phyloP scores from a whole-genome alignment of 1,284 basidiomycete genomes.

The Ustilago nuda region DNA sequence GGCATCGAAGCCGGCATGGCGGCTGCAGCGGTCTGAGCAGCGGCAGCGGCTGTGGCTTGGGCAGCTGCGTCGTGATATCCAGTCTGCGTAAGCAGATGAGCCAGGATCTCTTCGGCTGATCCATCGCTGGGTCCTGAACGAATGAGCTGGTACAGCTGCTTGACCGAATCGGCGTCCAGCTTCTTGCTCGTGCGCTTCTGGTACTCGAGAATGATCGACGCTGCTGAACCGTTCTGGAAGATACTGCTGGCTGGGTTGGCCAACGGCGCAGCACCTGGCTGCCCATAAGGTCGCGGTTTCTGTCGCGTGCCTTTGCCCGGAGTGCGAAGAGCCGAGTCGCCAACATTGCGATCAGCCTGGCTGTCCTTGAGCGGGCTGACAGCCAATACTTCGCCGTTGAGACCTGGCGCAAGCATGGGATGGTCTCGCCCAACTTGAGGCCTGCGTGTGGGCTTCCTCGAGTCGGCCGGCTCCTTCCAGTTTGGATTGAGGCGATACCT shows the following conservation, averaged over 20 bases:
- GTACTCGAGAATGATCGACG: constrained; percentile 58
- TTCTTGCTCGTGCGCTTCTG: constrained; percentile 54
- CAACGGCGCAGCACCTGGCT: constrained; percentile 59
- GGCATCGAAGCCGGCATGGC: constrained; percentile 35
- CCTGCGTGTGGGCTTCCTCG: constrained; percentile 55
- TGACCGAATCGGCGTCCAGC: constrained; percentile 42
- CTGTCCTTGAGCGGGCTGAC: constrained; percentile 58
- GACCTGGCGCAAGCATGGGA: constrained; percentile 61
- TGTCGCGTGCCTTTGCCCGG: constrained; percentile 35
- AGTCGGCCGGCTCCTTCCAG: constrained; percentile 58
- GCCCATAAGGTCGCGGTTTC: constrained; percentile 57
- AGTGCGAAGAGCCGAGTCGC: constrained; percentile 28
- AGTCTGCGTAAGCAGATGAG: constrained; percentile 38
- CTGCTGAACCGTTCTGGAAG: constrained; percentile 59
- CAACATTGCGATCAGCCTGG: constrained; percentile 55
- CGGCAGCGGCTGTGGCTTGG: constrained; percentile 33
- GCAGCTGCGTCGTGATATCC: constrained; percentile 52
- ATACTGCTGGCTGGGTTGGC: constrained; percentile 63
- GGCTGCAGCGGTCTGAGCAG: constrained; percentile 32
- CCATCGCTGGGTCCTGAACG: constrained; percentile 45
- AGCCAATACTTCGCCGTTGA: constrained; percentile 57
- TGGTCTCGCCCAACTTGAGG: constrained; percentile 59
- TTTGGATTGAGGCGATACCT: constrained; percentile 64
- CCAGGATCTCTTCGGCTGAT: constrained; percentile 44
- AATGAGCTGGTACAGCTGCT: constrained; percentile 29